Evolutionary conservation across 805 yeast genomes (phyloP), one percentile per base, ranked within the genome.

Genomic region (Lipomyces spencermartinsiae): DNA sequence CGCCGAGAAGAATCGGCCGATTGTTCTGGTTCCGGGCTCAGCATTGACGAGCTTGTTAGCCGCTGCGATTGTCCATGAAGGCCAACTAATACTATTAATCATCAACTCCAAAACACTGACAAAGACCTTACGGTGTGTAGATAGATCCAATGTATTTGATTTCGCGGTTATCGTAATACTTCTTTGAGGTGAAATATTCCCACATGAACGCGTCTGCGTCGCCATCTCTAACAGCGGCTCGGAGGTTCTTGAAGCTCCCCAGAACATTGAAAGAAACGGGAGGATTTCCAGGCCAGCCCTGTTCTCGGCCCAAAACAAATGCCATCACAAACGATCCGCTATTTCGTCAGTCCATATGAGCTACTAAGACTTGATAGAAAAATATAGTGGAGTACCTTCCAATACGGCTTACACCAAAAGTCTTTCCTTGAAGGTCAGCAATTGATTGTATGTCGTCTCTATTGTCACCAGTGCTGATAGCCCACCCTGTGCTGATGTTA

Each of bases 151-250:
- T 87, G 73, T 85, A 82, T 79, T 90, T 91, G 79, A 93, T 88
- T 74, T 92, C 97, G 25, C 86, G 84, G 64, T 80, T 84, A 75
- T 91, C 97, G 77, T 90, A 92, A 80, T 91, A 93, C 76, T 86
- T 87, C 76, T 93, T 93, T 43, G 93, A 87, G 0, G 98, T 93
- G 81, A 93, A 93, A 78, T 90, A 85, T 76, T 93, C 98, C 98
- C 98, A 93, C 97, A 93, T 90, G 78, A 93, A 93, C 1, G 94
- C 96, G 76, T 93, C 97, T 46, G 89, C 83, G 2, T 77, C 81
- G 12, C 78, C 82, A 68, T 78, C 80, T 78, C 92, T 92, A 51
- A 93, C 98, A 1, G 93, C 87, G 70, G 87, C 91, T 70, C 98
- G 83, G 74, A 93, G 83, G 75, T 90, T 91, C 75, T 85, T 84